phyloP scores from a whole-genome alignment of 768 basidiomycete genomes.

The Boletellus ananas region DNA sequence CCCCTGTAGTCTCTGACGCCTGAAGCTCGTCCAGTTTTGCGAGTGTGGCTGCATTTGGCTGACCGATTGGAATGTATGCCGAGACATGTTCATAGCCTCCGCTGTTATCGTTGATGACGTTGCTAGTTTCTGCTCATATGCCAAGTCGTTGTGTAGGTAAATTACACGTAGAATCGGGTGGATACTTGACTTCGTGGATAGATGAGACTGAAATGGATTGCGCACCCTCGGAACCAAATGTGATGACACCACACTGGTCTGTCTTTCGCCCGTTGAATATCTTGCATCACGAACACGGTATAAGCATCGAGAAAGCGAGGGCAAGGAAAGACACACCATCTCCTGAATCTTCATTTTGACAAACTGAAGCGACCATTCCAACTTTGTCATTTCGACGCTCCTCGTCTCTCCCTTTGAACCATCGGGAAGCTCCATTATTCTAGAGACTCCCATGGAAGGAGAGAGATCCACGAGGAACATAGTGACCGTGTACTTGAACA shows the following conservation, averaged over 20 bases:
- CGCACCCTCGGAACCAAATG: constrained; percentile 78
- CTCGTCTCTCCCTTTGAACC: constrained; percentile 49
- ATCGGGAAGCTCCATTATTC: constrained; percentile 53
- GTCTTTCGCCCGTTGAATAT: constrained; percentile 91
- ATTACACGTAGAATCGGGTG: neutral
- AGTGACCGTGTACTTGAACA: constrained; percentile 69
- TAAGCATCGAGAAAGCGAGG: neutral
- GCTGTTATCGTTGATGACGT: constrained; percentile 54
- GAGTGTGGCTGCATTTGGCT: constrained; percentile 63
- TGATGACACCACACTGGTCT: constrained; percentile 86
- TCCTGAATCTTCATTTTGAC: constrained; percentile 90
- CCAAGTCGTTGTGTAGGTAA: neutral
- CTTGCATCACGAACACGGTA: constrained; percentile 36
- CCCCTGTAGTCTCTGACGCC: constrained; percentile 56
- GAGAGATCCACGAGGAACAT: constrained; percentile 91
- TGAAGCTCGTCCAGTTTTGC: constrained; percentile 58
- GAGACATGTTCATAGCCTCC: constrained; percentile 73
- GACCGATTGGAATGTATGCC: constrained; percentile 65
- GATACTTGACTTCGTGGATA: neutral
- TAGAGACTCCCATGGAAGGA: constrained; percentile 71
- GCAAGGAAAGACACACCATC: constrained; percentile 52
- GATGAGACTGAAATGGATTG: neutral
- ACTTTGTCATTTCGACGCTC: constrained; percentile 62
- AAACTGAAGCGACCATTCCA: constrained; percentile 81
- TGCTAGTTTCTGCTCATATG: constrained; percentile 52